A percentile compares a stretch with the other conserved stretches of the same genome.
These are phyloP conservation scores for Tetrapisispora pingtungensis DNA, from an alignment of 805 yeast species.

Conservation along the genomic window DNA sequence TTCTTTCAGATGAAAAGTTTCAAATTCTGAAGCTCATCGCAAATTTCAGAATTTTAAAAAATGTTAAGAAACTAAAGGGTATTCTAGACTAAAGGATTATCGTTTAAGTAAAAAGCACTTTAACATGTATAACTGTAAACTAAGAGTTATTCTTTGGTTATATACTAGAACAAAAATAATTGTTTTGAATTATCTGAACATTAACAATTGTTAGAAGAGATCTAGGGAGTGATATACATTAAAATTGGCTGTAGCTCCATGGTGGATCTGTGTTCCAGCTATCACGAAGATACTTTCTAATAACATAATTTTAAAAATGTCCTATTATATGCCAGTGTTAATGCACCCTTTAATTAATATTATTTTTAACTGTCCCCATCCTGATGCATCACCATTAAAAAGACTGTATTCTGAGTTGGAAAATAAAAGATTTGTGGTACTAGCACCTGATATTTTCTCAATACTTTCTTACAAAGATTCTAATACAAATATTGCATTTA, in stretches of 20 bases:
- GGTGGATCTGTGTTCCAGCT: not conserved
- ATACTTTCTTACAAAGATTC: constrained; percentile 34
- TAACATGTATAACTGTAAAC: no score
- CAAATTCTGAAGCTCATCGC: constrained; percentile 1
- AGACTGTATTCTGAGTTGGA: constrained; percentile 37
- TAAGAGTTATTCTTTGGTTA: no score
- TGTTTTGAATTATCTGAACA: no score
- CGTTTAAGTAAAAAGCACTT: not conserved
- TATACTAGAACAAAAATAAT: no score
- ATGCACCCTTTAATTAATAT: constrained; percentile 56
- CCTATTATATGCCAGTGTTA: constrained; percentile 41
- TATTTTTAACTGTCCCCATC: constrained; percentile 55
- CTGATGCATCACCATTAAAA: constrained; percentile 36
- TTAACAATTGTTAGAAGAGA: no score
- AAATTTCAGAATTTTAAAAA: not conserved
- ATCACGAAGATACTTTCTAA: not conserved
- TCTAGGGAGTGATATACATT: no score
- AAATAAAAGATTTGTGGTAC: constrained; percentile 44
- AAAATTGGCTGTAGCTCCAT: not conserved
- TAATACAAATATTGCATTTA: constrained; percentile 32
- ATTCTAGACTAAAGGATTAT: no score
- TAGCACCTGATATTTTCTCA: constrained; percentile 53
- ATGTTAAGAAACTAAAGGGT: not conserved
- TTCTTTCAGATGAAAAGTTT: no score
- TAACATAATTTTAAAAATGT: not conserved